Conservation (phyloP, 192 early-diverging fungal species). For the Globomyces pollinis-pini region DNA sequence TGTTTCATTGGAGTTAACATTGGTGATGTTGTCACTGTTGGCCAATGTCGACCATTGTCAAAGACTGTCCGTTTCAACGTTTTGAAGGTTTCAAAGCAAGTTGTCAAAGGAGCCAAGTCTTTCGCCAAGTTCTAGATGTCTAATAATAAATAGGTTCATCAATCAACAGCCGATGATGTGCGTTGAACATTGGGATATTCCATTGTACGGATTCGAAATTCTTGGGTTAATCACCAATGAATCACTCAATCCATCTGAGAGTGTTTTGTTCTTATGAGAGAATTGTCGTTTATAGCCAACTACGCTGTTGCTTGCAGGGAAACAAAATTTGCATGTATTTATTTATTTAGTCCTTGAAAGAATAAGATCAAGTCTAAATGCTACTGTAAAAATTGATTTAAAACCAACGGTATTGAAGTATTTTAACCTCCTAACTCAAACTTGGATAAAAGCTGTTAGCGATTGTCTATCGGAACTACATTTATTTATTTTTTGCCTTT, state of each 20-base stretch:
- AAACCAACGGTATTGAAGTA: too few species aligned
- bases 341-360: too few species aligned
- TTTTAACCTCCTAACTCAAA: too few species aligned
- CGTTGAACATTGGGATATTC: not conserved
- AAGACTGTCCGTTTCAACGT: conserved; percentile 99
- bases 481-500: conserved; percentile 25
- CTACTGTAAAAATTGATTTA: too few species aligned
- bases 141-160: conserved; percentile 6
- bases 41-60: conserved; percentile 98
- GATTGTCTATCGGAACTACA: too few species aligned
- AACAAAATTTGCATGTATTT: too few species aligned
- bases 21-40: conserved; percentile 94
- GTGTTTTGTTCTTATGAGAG: too few species aligned
- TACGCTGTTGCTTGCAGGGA: too few species aligned
- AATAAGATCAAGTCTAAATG: too few species aligned
- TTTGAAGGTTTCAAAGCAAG: conserved; percentile 85
- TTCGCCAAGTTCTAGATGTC: conserved; percentile 82
- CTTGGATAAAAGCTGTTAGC: too few species aligned
- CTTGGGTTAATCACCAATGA: not conserved
- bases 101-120: conserved; percentile 73
- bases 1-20: conserved; percentile 82
- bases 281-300: too few species aligned
- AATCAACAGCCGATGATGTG: not conserved
- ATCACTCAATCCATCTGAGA: not conserved
- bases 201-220: not conserved